A percentile compares a stretch with the other conserved stretches of the same genome.
Conservation (phyloP, 164 flowering plant genomes). For the Liquidambar formosana region DNA sequence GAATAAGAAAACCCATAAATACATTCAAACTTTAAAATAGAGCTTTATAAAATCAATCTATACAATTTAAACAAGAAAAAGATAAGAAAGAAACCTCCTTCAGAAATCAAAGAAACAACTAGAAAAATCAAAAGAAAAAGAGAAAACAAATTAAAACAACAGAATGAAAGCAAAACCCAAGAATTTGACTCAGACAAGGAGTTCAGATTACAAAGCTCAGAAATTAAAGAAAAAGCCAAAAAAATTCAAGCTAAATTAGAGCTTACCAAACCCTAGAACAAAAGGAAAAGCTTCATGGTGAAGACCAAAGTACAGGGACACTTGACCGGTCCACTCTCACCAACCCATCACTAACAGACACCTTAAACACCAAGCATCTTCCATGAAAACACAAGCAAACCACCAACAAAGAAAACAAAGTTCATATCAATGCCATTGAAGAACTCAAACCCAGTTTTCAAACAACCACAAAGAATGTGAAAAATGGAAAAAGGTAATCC, state of each 20-base stretch:
- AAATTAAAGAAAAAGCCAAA: constrained; percentile 18
- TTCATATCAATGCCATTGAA: constrained; percentile 20
- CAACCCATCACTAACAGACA: constrained; percentile 24
- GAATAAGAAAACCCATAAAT: background rate
- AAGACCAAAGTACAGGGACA: constrained; percentile 20
- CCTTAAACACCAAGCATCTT: constrained; percentile 34
- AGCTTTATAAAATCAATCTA: background rate
- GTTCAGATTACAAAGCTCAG: background rate
- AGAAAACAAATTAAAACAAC: background rate
- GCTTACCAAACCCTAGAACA: constrained; percentile 29
- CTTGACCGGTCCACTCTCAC: constrained; percentile 29
- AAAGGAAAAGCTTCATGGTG: constrained; percentile 23
- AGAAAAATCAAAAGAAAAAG: background rate
- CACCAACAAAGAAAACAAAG: background rate
- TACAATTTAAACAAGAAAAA: background rate
- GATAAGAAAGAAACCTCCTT: background rate
- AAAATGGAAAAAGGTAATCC: background rate
- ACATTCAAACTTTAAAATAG: background rate
- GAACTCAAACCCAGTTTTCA: constrained; percentile 12
- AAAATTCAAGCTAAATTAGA: constrained; percentile 20
- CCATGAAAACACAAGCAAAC: constrained; percentile 6
- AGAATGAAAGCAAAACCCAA: background rate
- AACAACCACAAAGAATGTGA: too few relatives aligned
- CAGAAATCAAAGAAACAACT: background rate
- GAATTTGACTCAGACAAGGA: background rate